Base-by-base conservation (phyloP, 148 eudicot species). In the Agrostemma githago region DNA sequence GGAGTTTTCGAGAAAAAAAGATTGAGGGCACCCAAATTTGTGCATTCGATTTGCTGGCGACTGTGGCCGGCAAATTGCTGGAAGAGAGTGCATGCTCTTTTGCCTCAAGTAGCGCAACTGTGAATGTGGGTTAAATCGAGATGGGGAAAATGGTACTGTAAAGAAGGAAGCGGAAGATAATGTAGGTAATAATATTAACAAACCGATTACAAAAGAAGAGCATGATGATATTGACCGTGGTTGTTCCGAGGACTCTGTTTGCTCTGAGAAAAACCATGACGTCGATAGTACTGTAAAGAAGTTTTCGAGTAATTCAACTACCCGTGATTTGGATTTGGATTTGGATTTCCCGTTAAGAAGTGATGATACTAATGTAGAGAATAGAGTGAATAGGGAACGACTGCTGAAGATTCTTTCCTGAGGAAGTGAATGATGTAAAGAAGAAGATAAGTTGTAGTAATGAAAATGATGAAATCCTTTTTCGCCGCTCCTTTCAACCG, bases 401-500 rank as follows among this genome's bases (percentile, higher is more conserved):
- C 72, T 82, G 88, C 86, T 80, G 77, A 81, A 81, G 84, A 82
- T 86, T 84, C 76, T 66, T 80, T 87, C 73, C 77, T 71, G 19
- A 83, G 82, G 83, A 80, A 71, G 85, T 86, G 86, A 89, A 80
- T 70, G 78, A 83, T 92, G 91, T 90, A 85, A 88, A 86, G 37
- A 48, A 85, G 85, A 83, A n/a, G n/a, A n/a, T n/a, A n/a, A n/a
- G n/a, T n/a, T n/a, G 77, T 64, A 78, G 75, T 90, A 92, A 91
- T 86, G 97, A 96, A 85, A 90, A 92, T 89, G 99, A 96, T 72
- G 96, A 92, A 79, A 96, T 85, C 79, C 84, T 76, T 81, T 88
- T 81, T 77, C 82, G 81, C 57, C 83, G 80, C 74, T 82, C n/a
- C n/a, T n/a, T 88, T 76, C 87, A 79, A 75, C 81, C 70, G 70